phyloP scores from a whole-genome alignment of 768 basidiomycete genomes.

The Tulasnella sp. region DNA sequence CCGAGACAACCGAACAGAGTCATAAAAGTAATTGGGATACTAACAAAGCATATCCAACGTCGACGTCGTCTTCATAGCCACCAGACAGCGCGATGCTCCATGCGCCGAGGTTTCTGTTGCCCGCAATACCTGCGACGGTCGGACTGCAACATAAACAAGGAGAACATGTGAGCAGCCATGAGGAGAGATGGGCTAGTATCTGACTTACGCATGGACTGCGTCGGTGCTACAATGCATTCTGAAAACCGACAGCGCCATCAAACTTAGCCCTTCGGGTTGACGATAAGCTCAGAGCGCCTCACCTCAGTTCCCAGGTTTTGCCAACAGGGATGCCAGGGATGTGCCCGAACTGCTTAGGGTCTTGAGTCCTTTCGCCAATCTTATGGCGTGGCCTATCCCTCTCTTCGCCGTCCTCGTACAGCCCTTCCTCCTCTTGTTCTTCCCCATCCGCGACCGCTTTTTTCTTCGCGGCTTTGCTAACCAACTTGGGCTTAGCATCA shows the following conservation, averaged over 20 bases:
- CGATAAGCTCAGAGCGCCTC: conserved; percentile 33
- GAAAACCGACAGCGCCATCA: conserved; percentile 10
- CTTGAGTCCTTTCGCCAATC: conserved; percentile 37
- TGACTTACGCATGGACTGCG: conserved; percentile 77
- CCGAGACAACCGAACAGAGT: conserved; percentile 82
- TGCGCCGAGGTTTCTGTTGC: conserved; percentile 58
- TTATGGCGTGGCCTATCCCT: conserved; percentile 22
- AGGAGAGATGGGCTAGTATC: background rate
- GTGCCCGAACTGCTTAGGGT: conserved; percentile 64
- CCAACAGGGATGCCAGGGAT: conserved; percentile 80
- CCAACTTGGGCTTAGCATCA: background rate
- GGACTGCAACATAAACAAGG: conserved; percentile 48
- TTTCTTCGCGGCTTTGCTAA: conserved; percentile 23
- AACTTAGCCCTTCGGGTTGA: background rate
- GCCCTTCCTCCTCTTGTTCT: conserved; percentile 30
- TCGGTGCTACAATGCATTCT: conserved; percentile 67
- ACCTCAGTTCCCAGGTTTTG: conserved; percentile 76
- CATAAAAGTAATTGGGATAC: conserved; percentile 38
- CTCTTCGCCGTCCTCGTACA: conserved; percentile 37
- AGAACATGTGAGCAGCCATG: background rate
- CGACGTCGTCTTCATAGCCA: conserved; percentile 83
- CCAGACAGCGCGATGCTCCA: conserved; percentile 86
- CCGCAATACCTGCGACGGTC: conserved; percentile 77
- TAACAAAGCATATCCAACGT: conserved; percentile 77
- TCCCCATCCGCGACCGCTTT: conserved; percentile 34